Evolutionary conservation across 441 rosid genomes (phyloP).

Genomic region (Syzygium malaccense): DNA sequence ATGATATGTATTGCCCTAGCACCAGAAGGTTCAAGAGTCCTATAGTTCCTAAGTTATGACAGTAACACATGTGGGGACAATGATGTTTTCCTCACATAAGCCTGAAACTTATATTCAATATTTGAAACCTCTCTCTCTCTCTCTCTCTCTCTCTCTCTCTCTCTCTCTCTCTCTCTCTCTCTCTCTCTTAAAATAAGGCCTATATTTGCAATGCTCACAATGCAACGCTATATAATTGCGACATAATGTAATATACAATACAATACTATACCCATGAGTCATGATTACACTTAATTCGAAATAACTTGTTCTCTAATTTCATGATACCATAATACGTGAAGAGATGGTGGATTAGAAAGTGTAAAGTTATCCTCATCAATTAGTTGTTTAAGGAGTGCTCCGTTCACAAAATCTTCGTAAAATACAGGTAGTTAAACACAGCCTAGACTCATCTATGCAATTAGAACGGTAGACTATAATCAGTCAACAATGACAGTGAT

Average conservation of each 20-base stretch:
- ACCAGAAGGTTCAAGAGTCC: neutral
- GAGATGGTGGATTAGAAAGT: neutral
- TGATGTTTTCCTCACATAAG: neutral
- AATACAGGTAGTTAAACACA: neutral
- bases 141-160: no score
- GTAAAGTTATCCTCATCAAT: neutral
- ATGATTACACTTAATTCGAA: neutral
- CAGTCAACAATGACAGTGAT: neutral
- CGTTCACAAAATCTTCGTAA: neutral
- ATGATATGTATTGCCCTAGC: neutral
- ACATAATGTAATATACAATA: neutral
- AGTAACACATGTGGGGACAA: neutral
- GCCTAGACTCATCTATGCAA: neutral
- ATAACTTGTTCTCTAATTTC: neutral
- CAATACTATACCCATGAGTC: neutral
- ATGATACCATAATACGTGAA: neutral
- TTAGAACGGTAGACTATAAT: neutral
- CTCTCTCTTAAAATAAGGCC: neutral
- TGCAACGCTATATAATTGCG: neutral
- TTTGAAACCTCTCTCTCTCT: neutral
- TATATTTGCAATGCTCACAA: neutral
- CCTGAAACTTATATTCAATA: neutral
- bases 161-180: neutral
- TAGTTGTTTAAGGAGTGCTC: neutral
- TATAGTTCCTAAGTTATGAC: neutral